phyloP scores from a whole-genome alignment of 2,329 filamentous ascomycete species.

The Pestalotiopsis sp. region DNA sequence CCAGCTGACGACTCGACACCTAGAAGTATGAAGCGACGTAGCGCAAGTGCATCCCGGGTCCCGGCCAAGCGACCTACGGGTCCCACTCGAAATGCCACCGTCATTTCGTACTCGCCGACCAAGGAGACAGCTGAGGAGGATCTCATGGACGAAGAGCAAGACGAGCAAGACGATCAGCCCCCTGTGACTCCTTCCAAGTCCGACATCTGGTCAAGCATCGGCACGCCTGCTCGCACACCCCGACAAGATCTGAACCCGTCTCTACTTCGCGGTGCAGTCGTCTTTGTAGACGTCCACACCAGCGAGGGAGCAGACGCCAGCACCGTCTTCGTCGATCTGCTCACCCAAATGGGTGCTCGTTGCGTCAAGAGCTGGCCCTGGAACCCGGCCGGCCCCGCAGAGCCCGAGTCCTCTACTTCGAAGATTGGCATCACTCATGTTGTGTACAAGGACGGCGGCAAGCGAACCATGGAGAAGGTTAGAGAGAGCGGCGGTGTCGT shows the following conservation, averaged over 20 bases:
- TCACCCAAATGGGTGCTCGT: conserved; percentile 79
- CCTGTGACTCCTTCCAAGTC: conserved; percentile 50
- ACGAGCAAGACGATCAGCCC: conserved; percentile 23
- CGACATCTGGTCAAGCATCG: conserved; percentile 55
- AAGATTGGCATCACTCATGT: conserved; percentile 84
- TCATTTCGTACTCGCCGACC: conserved; percentile 56
- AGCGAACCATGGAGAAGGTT: conserved; percentile 80
- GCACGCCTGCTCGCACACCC: conserved; percentile 60
- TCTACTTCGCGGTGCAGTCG: conserved; percentile 71
- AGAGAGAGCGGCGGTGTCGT: conserved; percentile 72
- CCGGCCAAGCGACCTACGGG: conserved; percentile 44
- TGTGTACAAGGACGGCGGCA: conserved; percentile 85
- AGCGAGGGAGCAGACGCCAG: conserved; percentile 81
- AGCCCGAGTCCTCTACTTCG: conserved; percentile 37
- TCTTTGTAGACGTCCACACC: conserved; percentile 83
- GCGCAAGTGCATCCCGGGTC: conserved; percentile 52
- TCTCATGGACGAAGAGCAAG: conserved; percentile 27
- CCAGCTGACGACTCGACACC: conserved; percentile 62
- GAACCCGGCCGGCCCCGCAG: conserved; percentile 53
- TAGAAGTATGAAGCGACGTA: conserved; percentile 49
- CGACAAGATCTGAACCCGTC: conserved; percentile 53
- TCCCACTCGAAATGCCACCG: conserved; percentile 51
- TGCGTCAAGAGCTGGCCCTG: conserved; percentile 78
- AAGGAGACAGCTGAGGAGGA: conserved; percentile 38
- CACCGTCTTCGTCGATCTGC: conserved; percentile 77